phyloP scores from a whole-genome alignment of 768 basidiomycete species.

The Calocybe cyanea region DNA sequence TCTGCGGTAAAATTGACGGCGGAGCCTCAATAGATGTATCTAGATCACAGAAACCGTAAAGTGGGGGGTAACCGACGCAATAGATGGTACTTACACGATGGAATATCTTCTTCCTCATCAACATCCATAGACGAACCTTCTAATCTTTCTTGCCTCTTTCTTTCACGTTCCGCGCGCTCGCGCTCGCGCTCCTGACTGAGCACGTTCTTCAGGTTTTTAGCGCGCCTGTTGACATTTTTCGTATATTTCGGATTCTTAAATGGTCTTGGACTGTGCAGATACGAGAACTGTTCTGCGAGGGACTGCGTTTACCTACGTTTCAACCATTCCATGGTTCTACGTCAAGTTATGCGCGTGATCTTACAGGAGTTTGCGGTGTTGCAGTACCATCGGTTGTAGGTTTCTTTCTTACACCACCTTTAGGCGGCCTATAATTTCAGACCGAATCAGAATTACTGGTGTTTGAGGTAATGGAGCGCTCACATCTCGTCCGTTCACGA shows the following conservation, averaged over 20 bases:
- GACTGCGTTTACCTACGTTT: constrained; percentile 38
- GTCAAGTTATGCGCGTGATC: constrained; percentile 3
- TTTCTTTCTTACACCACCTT: constrained; percentile 38
- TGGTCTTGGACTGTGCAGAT: constrained; percentile 62
- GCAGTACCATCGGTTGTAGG: constrained; percentile 36
- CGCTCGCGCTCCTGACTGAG: constrained; percentile 76
- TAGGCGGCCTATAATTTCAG: constrained; percentile 37
- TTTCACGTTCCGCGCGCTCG: constrained; percentile 65
- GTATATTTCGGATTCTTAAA: constrained; percentile 75
- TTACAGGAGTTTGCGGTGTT: constrained; percentile 40
- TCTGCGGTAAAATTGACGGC: constrained; percentile 72
- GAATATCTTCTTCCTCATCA: constrained; percentile 52
- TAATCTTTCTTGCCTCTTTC: constrained; percentile 44
- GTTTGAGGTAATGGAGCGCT: neutral
- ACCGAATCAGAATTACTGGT: neutral
- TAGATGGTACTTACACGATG: constrained; percentile 63
- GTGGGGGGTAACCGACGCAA: neutral
- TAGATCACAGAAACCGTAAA: constrained; percentile 26
- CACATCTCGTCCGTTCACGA: neutral
- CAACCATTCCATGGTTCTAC: neutral
- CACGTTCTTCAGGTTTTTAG: constrained; percentile 78
- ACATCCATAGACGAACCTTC: constrained; percentile 51
- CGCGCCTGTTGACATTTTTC: constrained; percentile 67
- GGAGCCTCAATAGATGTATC: constrained; percentile 84
- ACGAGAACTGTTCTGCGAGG: constrained; percentile 71